Percentiles rank a stretch among this genome's conserved stretches.
Evolutionary conservation across 2,329 filamentous ascomycete genomes (phyloP).

Genomic region (Aphanoascus verrucosus): DNA sequence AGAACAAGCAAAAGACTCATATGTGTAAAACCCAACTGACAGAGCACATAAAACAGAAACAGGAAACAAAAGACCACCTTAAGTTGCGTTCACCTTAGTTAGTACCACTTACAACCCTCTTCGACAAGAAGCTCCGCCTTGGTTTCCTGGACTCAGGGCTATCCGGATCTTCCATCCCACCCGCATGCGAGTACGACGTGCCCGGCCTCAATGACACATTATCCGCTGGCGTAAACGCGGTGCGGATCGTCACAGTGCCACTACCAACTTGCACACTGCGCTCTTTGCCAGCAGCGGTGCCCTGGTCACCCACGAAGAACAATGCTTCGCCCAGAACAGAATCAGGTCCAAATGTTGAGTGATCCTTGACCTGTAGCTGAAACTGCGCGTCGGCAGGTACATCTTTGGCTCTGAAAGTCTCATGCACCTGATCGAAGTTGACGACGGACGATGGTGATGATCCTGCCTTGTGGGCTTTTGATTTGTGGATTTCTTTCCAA

Average conservation of each 20-base stretch:
- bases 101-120: conserved; percentile 28
- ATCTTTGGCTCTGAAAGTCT: conserved; percentile 68
- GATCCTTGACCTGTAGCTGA: conserved; percentile 73
- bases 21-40: not conserved
- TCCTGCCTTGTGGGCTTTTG: conserved; percentile 70
- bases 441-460: conserved; percentile 31
- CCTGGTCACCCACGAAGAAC: conserved; percentile 85
- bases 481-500: conserved; percentile 75
- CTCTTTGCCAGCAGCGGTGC: conserved; percentile 51
- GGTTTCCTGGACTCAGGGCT: conserved; percentile 34
- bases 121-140: conserved; percentile 39
- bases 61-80: not conserved
- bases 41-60: not conserved
- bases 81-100: not conserved
- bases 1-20: not conserved
- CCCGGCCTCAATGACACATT: conserved; percentile 25
- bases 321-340: conserved; percentile 71
- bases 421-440: conserved; percentile 53
- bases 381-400: conserved; percentile 69
- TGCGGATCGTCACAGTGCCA: conserved; percentile 63
- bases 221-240: conserved; percentile 53
- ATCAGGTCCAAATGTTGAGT: conserved; percentile 73
- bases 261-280: conserved; percentile 65
- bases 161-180: conserved; percentile 23
- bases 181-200: conserved; percentile 27